Conservation (phyloP, 2,329 filamentous ascomycete species). For the Tolypocladium ovalisporum region DNA sequence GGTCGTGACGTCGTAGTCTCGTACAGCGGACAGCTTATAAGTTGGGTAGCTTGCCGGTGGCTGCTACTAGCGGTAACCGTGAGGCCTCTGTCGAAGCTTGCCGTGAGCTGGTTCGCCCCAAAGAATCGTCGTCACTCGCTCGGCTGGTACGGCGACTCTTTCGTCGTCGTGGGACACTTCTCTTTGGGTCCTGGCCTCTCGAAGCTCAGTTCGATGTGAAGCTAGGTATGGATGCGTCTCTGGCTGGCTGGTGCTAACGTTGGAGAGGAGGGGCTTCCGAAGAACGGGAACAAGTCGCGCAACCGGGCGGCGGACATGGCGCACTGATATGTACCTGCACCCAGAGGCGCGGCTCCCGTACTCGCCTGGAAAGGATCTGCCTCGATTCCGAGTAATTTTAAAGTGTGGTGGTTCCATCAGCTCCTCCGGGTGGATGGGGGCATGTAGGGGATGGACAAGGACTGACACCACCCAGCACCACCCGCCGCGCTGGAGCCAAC, state of each 20-base stretch:
- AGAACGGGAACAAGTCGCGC: background rate
- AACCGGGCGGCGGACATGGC: background rate
- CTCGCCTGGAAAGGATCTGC: background rate
- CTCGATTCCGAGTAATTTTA: constrained; percentile 1
- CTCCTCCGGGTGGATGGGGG: background rate
- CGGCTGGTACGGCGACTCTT: background rate
- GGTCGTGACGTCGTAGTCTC: background rate
- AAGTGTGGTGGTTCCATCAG: background rate
- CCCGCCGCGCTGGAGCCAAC: background rate
- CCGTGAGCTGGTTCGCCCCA: background rate
- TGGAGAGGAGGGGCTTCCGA: background rate
- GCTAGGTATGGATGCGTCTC: background rate
- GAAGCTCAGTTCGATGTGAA: background rate
- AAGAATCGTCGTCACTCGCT: background rate
- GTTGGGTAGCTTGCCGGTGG: background rate
- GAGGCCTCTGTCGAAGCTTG: background rate
- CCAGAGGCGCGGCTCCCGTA: background rate
- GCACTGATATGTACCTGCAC: background rate
- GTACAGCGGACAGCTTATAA: background rate
- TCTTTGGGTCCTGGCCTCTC: background rate
- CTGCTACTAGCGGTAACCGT: background rate
- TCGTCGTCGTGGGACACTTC: background rate
- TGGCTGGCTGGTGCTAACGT: background rate
- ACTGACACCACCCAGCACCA: background rate
- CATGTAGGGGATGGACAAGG: background rate